Percentiles rank a stretch among this genome's conserved stretches.
Evolutionary conservation across 768 basidiomycete genomes (phyloP).

Genomic region (Boletus subcaerulescens): DNA sequence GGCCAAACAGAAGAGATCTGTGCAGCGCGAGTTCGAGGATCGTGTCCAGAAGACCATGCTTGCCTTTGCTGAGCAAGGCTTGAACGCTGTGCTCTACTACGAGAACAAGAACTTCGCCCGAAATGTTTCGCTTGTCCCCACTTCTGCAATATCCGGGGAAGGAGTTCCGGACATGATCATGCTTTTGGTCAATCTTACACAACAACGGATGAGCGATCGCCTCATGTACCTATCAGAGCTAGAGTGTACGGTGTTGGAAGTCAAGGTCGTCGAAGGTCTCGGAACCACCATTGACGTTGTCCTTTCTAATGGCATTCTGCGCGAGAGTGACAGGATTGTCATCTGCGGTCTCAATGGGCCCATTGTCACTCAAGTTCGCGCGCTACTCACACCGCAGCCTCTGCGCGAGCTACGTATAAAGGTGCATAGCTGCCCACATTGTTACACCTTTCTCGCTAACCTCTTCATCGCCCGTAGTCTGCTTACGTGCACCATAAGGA

Average conservation of each 20-base stretch:
- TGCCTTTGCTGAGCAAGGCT: constrained; percentile 96
- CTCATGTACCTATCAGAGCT: constrained; percentile 98
- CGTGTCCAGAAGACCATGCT: constrained; percentile 80
- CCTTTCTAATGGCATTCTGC: constrained; percentile 88
- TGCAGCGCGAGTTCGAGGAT: constrained; percentile 91
- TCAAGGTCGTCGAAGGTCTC: constrained; percentile 97
- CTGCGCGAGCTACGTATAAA: constrained; percentile 94
- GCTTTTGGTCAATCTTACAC: constrained; percentile 94
- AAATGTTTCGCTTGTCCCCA: constrained; percentile 95
- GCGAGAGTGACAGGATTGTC: constrained; percentile 91
- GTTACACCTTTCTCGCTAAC: constrained; percentile 1
- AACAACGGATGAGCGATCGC: constrained; percentile 95
- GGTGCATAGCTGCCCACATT: constrained; percentile 41
- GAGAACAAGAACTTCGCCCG: constrained; percentile 94
- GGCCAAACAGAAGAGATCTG: constrained; percentile 71
- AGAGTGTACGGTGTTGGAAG: constrained; percentile 97
- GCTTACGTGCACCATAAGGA: constrained; percentile 96
- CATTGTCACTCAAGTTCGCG: constrained; percentile 92
- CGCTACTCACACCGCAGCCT: constrained; percentile 93
- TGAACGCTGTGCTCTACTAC: constrained; percentile 95
- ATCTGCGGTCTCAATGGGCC: constrained; percentile 97
- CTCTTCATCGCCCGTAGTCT: constrained; percentile 49
- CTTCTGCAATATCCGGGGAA: constrained; percentile 97
- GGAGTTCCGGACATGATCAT: constrained; percentile 99
- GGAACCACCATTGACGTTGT: constrained; percentile 98